These are phyloP conservation scores for Vitis rotundifolia DNA, from an alignment of 164 flowering plant species.

Conservation along the genomic window DNA sequence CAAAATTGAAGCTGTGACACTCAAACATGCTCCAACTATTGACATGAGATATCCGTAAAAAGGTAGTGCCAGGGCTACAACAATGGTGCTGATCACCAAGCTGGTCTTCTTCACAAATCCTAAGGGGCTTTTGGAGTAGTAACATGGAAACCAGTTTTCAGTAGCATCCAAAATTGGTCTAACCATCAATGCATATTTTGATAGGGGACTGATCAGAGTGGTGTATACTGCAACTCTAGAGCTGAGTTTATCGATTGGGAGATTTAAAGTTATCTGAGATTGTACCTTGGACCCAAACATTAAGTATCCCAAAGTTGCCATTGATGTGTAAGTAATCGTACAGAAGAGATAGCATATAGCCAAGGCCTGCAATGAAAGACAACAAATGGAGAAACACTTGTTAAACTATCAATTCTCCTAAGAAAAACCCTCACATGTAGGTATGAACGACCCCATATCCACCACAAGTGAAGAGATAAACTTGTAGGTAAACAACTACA, in stretches of 20 bases:
- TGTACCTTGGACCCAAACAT: slow-evolving; percentile 21
- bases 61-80: slow-evolving; percentile 14
- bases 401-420: too few relatives aligned
- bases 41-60: slow-evolving; percentile 17
- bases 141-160: slow-evolving; percentile 5
- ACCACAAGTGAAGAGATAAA: too few relatives aligned
- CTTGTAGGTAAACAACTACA: too few relatives aligned
- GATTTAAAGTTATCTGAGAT: slow-evolving; percentile 20
- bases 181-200: slow-evolving; percentile 23
- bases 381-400: neutral
- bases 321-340: slow-evolving; percentile 12
- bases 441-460: too few relatives aligned
- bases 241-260: slow-evolving; percentile 8
- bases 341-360: slow-evolving; percentile 15
- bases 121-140: slow-evolving; percentile 3
- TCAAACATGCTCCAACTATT: slow-evolving; percentile 24
- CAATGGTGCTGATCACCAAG: slow-evolving; percentile 17
- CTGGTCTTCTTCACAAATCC: neutral
- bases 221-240: slow-evolving; percentile 23
- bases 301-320: slow-evolving; percentile 24
- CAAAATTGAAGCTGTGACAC: slow-evolving; percentile 16
- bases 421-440: too few relatives aligned
- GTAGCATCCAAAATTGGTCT: slow-evolving; percentile 18
- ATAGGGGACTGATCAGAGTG: slow-evolving; percentile 9
- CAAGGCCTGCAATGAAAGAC: slow-evolving; percentile 14